Conservation (phyloP, 768 basidiomycete species). For the Calocybe gangraenosa region DNA sequence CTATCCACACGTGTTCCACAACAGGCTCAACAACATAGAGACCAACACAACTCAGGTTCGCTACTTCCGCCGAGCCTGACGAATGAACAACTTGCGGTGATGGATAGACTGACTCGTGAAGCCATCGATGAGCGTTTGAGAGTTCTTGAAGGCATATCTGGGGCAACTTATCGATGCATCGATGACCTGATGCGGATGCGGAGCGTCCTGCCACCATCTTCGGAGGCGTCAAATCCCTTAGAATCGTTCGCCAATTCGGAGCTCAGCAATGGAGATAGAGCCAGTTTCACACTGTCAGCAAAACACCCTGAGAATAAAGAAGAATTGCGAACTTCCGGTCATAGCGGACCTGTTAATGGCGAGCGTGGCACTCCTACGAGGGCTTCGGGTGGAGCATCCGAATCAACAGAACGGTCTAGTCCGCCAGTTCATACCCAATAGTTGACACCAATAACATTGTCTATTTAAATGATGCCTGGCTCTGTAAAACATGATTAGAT, state of each 20-base stretch:
- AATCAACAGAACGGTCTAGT: neutral
- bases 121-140: slow-evolving; percentile 83
- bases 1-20: slow-evolving; percentile 2
- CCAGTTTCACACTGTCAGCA: neutral
- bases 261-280: neutral
- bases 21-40: neutral
- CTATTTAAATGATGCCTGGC: no score
- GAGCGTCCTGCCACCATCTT: slow-evolving; percentile 52
- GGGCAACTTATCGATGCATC: slow-evolving; percentile 66
- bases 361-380: neutral
- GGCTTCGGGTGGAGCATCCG: neutral
- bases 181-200: slow-evolving; percentile 76
- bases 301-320: slow-evolving; percentile 2
- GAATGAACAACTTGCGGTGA: slow-evolving; percentile 56
- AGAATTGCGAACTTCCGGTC: slow-evolving; percentile 4
- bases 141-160: slow-evolving; percentile 75
- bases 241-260: slow-evolving; percentile 6
- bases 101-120: slow-evolving; percentile 70
- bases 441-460: no score
- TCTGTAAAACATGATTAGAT: neutral
- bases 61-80: slow-evolving; percentile 46
- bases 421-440: no score
- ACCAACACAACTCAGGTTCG: slow-evolving; percentile 11
- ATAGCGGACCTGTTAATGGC: slow-evolving; percentile 2
- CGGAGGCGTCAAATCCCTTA: slow-evolving; percentile 10